phyloP scores from a whole-genome alignment of 148 eudicot genomes.

The Mesembryanthemum crystallinum region DNA sequence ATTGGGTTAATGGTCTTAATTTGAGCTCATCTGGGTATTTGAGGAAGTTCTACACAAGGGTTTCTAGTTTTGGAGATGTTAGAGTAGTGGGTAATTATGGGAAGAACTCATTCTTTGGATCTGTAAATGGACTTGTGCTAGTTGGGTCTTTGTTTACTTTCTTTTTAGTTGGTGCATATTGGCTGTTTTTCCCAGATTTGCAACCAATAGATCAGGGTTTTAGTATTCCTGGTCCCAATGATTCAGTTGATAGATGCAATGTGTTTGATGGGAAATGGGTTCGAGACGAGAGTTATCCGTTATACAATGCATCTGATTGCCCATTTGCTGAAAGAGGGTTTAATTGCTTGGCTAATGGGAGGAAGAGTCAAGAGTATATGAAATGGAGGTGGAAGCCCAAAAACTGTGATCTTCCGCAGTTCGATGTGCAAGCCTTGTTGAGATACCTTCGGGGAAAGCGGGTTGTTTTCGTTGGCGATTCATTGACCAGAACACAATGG shows the following conservation, averaged over 20 bases:
- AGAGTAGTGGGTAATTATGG: conserved; percentile 30
- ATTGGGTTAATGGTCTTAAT: conserved; percentile 30
- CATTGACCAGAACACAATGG: conserved; percentile 93
- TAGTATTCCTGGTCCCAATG: conserved; percentile 23
- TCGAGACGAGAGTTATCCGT: conserved; percentile 59
- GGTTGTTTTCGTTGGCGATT: conserved; percentile 91
- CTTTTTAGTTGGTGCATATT: conserved; percentile 45
- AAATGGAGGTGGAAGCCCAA: conserved; percentile 94
- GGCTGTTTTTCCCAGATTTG: conserved; percentile 35
- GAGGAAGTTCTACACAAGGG: conserved; percentile 37
- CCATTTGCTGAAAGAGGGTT: conserved; percentile 82
- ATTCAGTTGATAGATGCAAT: conserved; percentile 46
- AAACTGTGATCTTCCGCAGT: conserved; percentile 62
- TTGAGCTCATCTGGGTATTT: conserved; percentile 39
- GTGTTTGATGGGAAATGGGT: conserved; percentile 88
- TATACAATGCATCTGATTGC: conserved; percentile 81
- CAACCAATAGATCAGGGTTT: conserved; percentile 27
- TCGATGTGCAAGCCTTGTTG: conserved; percentile 44
- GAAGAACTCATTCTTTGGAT: conserved; percentile 39
- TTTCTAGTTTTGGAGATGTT: conserved; percentile 42
- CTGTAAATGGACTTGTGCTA: conserved; percentile 32
- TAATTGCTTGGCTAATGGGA: conserved; percentile 78
- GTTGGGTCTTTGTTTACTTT: conserved; percentile 43
- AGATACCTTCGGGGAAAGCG: conserved; percentile 64
- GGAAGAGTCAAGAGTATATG: conserved; percentile 57